A percentile compares a stretch with the other conserved stretches of the same genome.
Evolutionary conservation across 805 yeast genomes (phyloP).

Genomic region (Cyberlindnera galapagoensis): DNA sequence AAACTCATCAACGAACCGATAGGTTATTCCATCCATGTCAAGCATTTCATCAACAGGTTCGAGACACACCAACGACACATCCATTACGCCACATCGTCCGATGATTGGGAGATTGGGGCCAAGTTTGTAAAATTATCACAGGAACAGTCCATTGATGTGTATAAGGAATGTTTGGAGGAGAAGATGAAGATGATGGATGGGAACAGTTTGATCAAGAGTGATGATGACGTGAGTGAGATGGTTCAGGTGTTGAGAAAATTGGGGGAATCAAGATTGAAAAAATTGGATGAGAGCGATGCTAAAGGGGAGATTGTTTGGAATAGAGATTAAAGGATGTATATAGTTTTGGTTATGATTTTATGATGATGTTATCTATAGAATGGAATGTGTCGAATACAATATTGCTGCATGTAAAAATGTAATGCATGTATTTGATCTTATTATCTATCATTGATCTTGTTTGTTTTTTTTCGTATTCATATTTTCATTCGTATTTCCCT

Average conservation of each 20-base stretch:
- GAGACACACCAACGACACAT: conserved; percentile 18
- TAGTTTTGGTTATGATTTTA: background rate
- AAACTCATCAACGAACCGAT: conserved; percentile 20
- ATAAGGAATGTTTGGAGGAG: conserved; percentile 20
- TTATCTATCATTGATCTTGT: too few species aligned
- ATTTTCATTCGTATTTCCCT: too few species aligned
- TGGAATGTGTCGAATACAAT: too few species aligned
- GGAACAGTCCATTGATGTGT: conserved; percentile 14
- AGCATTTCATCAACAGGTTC: conserved; percentile 32
- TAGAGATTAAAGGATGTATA: conserved; percentile 12
- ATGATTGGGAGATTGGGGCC: conserved; percentile 29
- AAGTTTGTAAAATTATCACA: conserved; percentile 22
- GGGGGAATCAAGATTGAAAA: conserved; percentile 24
- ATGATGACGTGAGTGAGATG: conserved; percentile 18
- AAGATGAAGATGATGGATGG: conserved; percentile 21
- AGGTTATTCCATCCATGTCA: conserved; percentile 33
- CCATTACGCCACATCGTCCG: conserved; percentile 16
- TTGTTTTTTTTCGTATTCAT: too few species aligned
- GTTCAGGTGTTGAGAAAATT: conserved; percentile 23
- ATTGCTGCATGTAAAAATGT: too few species aligned
- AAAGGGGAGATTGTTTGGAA: conserved; percentile 21
- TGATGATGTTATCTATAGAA: conserved; percentile 1
- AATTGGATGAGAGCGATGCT: background rate
- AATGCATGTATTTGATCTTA: too few species aligned
- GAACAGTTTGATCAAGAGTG: conserved; percentile 16